Base-by-base conservation (phyloP, 139 green algal genomes). In the Chlamydomonas sp. region DNA sequence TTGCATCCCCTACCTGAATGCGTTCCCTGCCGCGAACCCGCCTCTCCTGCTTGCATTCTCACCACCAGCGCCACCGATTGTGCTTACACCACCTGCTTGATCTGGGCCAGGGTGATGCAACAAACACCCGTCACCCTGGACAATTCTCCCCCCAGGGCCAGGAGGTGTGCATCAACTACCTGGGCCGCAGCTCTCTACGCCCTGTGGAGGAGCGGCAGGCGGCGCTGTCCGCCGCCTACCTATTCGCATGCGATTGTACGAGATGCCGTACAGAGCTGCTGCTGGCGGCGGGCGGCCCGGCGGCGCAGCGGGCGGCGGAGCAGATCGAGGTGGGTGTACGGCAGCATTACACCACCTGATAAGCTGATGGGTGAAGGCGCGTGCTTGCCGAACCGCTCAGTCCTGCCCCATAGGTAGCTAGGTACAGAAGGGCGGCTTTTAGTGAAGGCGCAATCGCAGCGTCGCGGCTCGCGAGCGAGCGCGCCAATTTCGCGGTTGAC, bases 81-180 rank as follows among this genome's bases (percentile, higher is more conserved):
- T n/a, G n/a, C n/a, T n/a, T n/a, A n/a, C n/a, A n/a, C n/a, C n/a
- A n/a, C n/a, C n/a, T n/a, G n/a, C n/a, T n/a, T n/a, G n/a, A n/a
- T n/a, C n/a, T 63, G 20, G n/a, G 58, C 16, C 75, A 20, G 62
- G 5, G 20, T 58, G 7, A 63, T 10, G n/a, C 5, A 79, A 57
- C 75, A 79, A 58, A 58, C 3, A 69, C 61, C 61, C 59, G 4
- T 17, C 62, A 72, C 69, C 61, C 60, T 18, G 63, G 77, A 67
- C 49, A 31, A 8, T 80, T 10, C 78, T 59, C 77, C 20, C 69
- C 17, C 12, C 57, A 89, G 85, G 85, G 85, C 66, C 49, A 15
- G 2, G 85, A 89, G 85, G 61, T 89, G n/a, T 49, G 10, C 78
- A 89, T 85, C 78, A 89, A 89, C 69, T 89, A 89, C 85, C 69